Evolutionary conservation across 768 basidiomycete genomes (phyloP), one percentile per base, ranked within the genome.

Genomic region (Ramaria rubella): DNA sequence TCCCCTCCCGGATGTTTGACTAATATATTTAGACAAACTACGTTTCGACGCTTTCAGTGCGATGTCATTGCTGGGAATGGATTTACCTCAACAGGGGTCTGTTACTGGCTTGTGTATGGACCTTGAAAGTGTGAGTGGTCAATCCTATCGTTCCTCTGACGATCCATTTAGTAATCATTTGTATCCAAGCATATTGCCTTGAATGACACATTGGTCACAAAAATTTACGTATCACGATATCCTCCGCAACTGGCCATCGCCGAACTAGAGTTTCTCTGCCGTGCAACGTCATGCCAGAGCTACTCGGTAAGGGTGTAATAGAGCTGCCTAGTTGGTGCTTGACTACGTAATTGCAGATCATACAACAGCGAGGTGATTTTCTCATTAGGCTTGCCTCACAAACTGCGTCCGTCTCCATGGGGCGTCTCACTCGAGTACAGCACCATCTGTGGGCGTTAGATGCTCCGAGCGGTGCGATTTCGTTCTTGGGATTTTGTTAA

Each of bases 401-500:
- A 9, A 66, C 70, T 36, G 65, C 66, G 6, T 51, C 60, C 14
- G 62, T 65, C 40, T 64, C 80, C 4, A 63, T 87, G 9, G 58
- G 68, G 23, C 78, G 76, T 55, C 67, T 85, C 33, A 69, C 77
- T 12, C 65, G 74, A 0, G 82, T 83, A 62, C 81, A 81, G 59
- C 83, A 83, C 59, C 66, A 81, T n/a, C 38, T 76, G 29, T 86
- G 85, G 86, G 59, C 70, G 8, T 58, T 67, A 19, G 72, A 77
- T 27, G 70, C 70, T 5, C 66, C 61, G 29, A 63, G 67, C 60
- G 63, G 85, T 85, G 60, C 58, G 75, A 36, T 6, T 27, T 2
- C 17, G 8, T 30, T 2, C 23, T 48, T n/a, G n/a, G n/a, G 46
- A 60, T 46, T 8, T 8, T 24, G 23, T 4, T 30, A 31, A 57